phyloP scores from a whole-genome alignment of 1,284 basidiomycete species.

The Pisolithus thermaeus region DNA sequence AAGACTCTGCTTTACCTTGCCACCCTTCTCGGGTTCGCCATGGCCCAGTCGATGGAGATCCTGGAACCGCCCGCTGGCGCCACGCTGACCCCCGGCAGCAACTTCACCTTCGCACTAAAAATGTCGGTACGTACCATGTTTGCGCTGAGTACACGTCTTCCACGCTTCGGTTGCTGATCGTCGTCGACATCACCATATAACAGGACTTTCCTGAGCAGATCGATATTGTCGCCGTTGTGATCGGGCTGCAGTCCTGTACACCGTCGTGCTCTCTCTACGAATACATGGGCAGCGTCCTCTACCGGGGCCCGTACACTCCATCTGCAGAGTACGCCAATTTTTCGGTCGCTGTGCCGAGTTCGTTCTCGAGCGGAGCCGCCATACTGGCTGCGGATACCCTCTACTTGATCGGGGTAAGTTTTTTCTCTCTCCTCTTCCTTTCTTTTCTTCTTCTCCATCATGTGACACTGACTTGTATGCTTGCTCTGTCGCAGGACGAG shows the following conservation, averaged over 20 bases:
- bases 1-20: neutral
- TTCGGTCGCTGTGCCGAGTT: conserved; percentile 16
- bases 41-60: neutral
- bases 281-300: conserved; percentile 18
- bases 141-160: too few relatives aligned
- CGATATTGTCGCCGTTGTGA: conserved; percentile 20
- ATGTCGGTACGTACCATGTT: neutral
- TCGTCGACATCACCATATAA: neutral
- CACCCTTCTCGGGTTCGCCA: neutral
- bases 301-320: conserved; percentile 19
- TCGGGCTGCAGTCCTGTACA: conserved; percentile 17
- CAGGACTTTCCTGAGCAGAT: conserved; percentile 20
- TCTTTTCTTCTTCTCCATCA: neutral
- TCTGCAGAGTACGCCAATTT: conserved; percentile 11
- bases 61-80: neutral
- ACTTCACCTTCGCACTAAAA: neutral
- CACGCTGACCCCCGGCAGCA: neutral
- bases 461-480: neutral
- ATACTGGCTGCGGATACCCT: conserved; percentile 20
- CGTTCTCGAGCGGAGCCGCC: conserved; percentile 8
- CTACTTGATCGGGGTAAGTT: conserved; percentile 26
- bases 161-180: too few relatives aligned
- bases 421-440: neutral
- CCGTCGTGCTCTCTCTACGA: conserved; percentile 11
- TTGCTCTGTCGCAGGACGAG: conserved; percentile 13